These are phyloP conservation scores for Ochromonas danica DNA, from an alignment of 108 stramenopile species.

Conservation along the genomic window DNA sequence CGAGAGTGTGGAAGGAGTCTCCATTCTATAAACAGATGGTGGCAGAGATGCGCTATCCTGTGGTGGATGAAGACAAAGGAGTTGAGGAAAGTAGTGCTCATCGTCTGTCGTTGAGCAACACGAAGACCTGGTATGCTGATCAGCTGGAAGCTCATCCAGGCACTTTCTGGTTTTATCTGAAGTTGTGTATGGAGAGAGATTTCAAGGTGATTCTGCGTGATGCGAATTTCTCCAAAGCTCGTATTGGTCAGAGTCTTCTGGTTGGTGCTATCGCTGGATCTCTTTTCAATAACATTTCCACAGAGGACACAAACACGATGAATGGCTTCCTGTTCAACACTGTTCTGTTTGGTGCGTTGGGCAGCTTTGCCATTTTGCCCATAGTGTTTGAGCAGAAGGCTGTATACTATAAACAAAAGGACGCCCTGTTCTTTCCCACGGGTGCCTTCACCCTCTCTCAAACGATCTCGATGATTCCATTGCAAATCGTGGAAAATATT, in stretches of 20 bases:
- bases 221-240: neutral
- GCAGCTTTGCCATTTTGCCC: slow-evolving; percentile 65
- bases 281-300: slow-evolving; percentile 12
- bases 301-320: neutral
- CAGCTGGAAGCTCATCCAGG: neutral
- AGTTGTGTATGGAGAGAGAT: neutral
- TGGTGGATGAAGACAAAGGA: neutral
- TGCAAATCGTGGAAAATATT: slow-evolving; percentile 31
- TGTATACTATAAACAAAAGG: slow-evolving; percentile 79
- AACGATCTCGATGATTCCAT: slow-evolving; percentile 21
- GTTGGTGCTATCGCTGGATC: slow-evolving; percentile 31
- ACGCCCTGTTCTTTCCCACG: slow-evolving; percentile 76
- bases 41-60: neutral
- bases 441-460: slow-evolving; percentile 51
- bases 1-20: neutral
- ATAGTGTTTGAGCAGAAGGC: slow-evolving; percentile 64
- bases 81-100: neutral
- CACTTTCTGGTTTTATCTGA: neutral
- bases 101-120: too few species aligned
- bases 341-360: slow-evolving; percentile 64
- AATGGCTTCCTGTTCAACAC: slow-evolving; percentile 16
- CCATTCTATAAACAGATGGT: neutral
- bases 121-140: slow-evolving; percentile 2
- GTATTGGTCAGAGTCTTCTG: neutral
- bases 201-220: too few species aligned